A percentile compares a stretch with the other conserved stretches of the same genome.
Conservation (phyloP, 2,329 filamentous ascomycete genomes). For the Stemphylium beticola region DNA sequence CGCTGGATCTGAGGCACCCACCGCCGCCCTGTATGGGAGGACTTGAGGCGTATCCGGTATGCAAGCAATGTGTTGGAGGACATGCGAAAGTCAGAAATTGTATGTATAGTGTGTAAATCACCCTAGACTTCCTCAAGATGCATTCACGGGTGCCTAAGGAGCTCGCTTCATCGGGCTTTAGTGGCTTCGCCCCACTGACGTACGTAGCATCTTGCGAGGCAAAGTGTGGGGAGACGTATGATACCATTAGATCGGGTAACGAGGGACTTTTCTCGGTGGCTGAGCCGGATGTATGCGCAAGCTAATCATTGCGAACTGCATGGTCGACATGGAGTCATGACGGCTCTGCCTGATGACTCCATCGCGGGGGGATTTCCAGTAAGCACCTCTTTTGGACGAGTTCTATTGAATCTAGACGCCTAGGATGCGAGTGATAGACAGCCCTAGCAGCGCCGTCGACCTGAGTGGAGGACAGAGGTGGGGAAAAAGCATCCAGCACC, state of each 20-base stretch:
- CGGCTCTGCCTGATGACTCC: conserved; percentile 18
- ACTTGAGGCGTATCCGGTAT: no score
- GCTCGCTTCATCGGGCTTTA: background rate
- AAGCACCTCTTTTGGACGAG: conserved; percentile 10
- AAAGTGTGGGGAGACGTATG: conserved; percentile 17
- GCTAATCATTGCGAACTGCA: conserved; percentile 27
- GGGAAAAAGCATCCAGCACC: conserved; percentile 12
- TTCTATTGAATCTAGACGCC: conserved; percentile 3
- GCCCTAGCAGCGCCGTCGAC: background rate
- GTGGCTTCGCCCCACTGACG: conserved; percentile 13
- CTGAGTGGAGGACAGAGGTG: conserved; percentile 12
- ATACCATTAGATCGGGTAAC: conserved; percentile 30
- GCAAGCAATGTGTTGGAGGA: no score
- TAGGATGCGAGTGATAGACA: background rate
- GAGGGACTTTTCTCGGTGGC: conserved; percentile 10
- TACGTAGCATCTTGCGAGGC: conserved; percentile 1
- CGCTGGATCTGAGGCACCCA: no score
- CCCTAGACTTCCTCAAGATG: background rate
- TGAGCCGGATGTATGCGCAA: conserved; percentile 12
- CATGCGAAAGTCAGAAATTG: background rate
- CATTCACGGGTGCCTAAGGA: background rate
- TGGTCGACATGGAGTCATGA: conserved; percentile 32
- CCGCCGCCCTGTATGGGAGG: no score
- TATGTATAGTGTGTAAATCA: no score
- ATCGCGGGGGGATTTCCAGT: conserved; percentile 12